Evolutionary conservation across 371 early-diverging fungal genomes (phyloP).

Genomic region (Lichtheimia hyalospora): DNA sequence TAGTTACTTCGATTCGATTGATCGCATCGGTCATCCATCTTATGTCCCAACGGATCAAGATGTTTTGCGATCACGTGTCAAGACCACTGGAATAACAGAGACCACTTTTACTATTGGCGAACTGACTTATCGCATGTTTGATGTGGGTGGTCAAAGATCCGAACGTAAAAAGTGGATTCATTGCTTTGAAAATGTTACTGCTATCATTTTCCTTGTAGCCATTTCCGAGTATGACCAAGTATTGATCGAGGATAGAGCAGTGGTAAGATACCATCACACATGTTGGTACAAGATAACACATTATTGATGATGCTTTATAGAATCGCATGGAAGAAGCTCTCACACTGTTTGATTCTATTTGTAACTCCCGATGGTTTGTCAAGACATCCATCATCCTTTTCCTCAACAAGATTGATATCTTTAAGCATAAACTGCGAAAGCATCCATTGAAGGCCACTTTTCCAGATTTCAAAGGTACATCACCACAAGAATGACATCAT

Average conservation of each 20-base stretch:
- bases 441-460: constrained; percentile 73
- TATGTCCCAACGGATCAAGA: constrained; percentile 92
- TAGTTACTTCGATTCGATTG: constrained; percentile 91
- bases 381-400: constrained; percentile 94
- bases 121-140: constrained; percentile 89
- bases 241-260: constrained; percentile 91
- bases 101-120: constrained; percentile 84
- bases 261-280: constrained; percentile 49
- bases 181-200: constrained; percentile 94
- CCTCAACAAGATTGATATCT: constrained; percentile 96
- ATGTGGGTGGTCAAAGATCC: constrained; percentile 93
- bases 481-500: too few species aligned
- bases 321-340: constrained; percentile 98
- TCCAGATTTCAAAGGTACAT: constrained; percentile 66
- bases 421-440: constrained; percentile 83
- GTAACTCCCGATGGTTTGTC: constrained; percentile 94
- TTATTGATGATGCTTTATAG: constrained; percentile 27
- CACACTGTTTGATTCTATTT: constrained; percentile 94
- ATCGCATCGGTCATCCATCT: constrained; percentile 76
- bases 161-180: constrained; percentile 97
- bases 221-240: constrained; percentile 97
- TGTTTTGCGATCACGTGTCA: constrained; percentile 83
- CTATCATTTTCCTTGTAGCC: constrained; percentile 93
- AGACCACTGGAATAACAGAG: constrained; percentile 89
- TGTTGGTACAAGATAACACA: neutral